Conservation (phyloP, 2,329 filamentous ascomycete species). For the Trichoderma lentiforme region DNA sequence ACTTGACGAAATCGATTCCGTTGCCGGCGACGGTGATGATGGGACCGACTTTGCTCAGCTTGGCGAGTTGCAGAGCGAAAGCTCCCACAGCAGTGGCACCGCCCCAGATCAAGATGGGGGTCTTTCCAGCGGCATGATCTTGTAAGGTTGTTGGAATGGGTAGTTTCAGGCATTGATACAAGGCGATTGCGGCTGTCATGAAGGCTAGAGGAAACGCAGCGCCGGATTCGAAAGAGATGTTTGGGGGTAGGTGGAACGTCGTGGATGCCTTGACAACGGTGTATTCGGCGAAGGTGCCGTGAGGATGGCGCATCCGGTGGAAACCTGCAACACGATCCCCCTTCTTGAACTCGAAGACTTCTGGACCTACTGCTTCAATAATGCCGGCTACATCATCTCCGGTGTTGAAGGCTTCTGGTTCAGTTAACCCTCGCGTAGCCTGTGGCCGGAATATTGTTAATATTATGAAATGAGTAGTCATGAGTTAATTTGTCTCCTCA, state of each 20-base stretch:
- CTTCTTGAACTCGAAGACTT: conserved; percentile 22
- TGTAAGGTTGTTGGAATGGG: conserved; percentile 47
- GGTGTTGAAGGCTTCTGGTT: neutral
- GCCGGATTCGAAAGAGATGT: conserved; percentile 46
- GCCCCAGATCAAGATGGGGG: conserved; percentile 46
- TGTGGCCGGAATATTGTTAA: neutral
- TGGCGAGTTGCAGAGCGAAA: conserved; percentile 55
- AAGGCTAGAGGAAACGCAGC: conserved; percentile 55
- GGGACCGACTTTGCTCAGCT: conserved; percentile 50
- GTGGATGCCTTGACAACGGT: conserved; percentile 51
- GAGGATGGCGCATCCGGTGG: conserved; percentile 47
- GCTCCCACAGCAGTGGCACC: conserved; percentile 52
- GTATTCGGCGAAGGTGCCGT: conserved; percentile 59
- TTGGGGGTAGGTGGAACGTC: conserved; percentile 51
- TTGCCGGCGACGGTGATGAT: conserved; percentile 56
- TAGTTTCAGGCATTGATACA: conserved; percentile 42
- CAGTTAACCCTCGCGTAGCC: neutral
- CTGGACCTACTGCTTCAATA: conserved; percentile 23
- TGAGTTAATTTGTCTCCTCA: neutral
- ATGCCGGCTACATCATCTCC: conserved; percentile 29
- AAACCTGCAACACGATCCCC: conserved; percentile 48
- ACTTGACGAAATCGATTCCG: conserved; percentile 7
- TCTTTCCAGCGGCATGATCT: conserved; percentile 24
- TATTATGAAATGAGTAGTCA: neutral
- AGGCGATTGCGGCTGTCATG: conserved; percentile 50